Evolutionary conservation across 2,329 filamentous ascomycete species (phyloP).

Genomic region (Sporothrix inflata): DNA sequence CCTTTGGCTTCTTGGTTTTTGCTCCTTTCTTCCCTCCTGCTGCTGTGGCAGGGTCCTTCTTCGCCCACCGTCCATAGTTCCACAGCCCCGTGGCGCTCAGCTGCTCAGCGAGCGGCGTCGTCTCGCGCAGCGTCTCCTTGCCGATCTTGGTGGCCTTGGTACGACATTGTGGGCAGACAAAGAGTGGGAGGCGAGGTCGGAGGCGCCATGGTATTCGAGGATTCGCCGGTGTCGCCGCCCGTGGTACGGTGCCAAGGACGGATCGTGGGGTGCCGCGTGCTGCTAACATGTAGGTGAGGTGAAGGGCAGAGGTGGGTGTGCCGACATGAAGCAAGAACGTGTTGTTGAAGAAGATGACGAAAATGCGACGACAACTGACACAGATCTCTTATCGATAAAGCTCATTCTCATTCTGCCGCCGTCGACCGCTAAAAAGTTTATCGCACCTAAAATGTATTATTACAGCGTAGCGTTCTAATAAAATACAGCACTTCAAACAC

Average conservation of each 20-base stretch:
- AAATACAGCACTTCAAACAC: neutral
- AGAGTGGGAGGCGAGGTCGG: neutral
- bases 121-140: neutral
- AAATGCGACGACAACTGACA: neutral
- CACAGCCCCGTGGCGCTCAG: slow-evolving; percentile 35
- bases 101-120: slow-evolving; percentile 32
- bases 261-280: neutral
- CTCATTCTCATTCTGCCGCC: neutral
- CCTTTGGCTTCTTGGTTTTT: slow-evolving; percentile 31
- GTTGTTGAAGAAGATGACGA: neutral
- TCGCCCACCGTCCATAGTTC: slow-evolving; percentile 30
- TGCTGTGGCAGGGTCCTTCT: neutral
- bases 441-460: neutral
- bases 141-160: neutral
- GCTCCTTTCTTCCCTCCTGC: neutral
- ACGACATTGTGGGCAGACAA: neutral
- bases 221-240: neutral
- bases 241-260: neutral
- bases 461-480: neutral
- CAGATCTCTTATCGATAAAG: slow-evolving; percentile 11
- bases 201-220: neutral
- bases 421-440: slow-evolving; percentile 16
- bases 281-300: slow-evolving; percentile 26
- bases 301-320: neutral
- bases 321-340: neutral